Base-by-base conservation (phyloP, 306 rosid genomes). In the Pterocarpus santalinus region DNA sequence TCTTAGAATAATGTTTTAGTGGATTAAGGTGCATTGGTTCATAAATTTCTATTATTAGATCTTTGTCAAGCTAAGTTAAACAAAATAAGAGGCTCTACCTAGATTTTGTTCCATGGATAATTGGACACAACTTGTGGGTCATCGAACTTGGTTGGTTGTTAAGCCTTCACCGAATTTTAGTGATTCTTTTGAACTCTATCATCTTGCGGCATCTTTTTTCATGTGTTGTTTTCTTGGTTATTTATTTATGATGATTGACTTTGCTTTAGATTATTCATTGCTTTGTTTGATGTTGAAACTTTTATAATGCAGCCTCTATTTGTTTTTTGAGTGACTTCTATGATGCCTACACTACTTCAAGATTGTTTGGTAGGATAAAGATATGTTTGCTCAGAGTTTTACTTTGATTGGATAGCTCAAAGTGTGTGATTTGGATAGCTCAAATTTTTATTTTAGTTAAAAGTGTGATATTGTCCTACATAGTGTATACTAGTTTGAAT, bases 241-340 rank as follows among this genome's bases (percentile, higher is more conserved):
- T 74, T 38, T 41, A 49, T 78, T n/a, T n/a, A n/a, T 46, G 76
- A n/a, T 43, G 56, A 69, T 82, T 79, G 60, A 22, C 62, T 78
- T 43, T 77, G 28, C 46, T 78, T 77, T 77, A 28, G 41, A 39
- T 81, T 11, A 47, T 81, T 58, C 9, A 14, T 51, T 81, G 66
- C 49, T 76, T 39, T 34, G 32, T 72, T 12, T 52, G 28, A n/a
- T 61, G 35, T n/a, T 46, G 41, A 69, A 47, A 16, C 2, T 78
- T 68, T 60, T 22, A 32, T 11, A 17, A 2, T 2, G 44, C 41
- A 30, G 8, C 36, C 83, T 70, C 56, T 39, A 60, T 66, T 72
- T 77, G 51, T 15, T 81, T 35, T 67, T 33, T 36, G 47, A 75
- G 7, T 72, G 58, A n/a, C 41, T 75, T 71, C 34, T 72, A 52